Evolutionary conservation across 768 basidiomycete species (phyloP).

Genomic region (Scleroderma citrinum): DNA sequence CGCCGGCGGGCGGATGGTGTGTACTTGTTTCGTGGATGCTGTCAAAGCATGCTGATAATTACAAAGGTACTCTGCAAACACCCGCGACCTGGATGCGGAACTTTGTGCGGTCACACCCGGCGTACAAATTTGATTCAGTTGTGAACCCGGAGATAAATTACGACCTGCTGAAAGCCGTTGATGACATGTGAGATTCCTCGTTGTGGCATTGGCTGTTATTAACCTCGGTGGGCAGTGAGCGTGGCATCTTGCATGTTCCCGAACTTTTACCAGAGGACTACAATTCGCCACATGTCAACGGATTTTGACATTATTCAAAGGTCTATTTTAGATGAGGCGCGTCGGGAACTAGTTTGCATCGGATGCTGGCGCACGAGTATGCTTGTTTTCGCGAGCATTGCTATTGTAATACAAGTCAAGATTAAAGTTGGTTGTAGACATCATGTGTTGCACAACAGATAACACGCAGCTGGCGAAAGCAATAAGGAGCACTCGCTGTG

Average conservation of each 20-base stretch:
- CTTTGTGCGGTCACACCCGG: slow-evolving; percentile 86
- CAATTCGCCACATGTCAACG: slow-evolving; percentile 28
- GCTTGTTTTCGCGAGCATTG: too few relatives aligned
- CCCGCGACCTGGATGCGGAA: slow-evolving; percentile 91
- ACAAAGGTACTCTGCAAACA: slow-evolving; percentile 69
- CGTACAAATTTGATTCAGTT: slow-evolving; percentile 90
- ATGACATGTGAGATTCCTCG: slow-evolving; percentile 74
- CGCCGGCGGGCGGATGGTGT: slow-evolving; percentile 74
- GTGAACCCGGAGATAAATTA: slow-evolving; percentile 91
- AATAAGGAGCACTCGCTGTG: too few relatives aligned
- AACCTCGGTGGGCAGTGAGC: slow-evolving; percentile 43
- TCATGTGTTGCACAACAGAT: too few relatives aligned
- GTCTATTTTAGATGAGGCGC: slow-evolving; percentile 7
- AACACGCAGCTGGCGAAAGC: too few relatives aligned
- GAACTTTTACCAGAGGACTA: slow-evolving; percentile 62
- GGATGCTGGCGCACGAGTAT: too few relatives aligned
- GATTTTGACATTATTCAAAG: too few relatives aligned
- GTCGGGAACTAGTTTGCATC: too few relatives aligned
- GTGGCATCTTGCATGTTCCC: slow-evolving; percentile 55
- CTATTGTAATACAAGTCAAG: too few relatives aligned
- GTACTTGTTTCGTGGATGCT: slow-evolving; percentile 14
- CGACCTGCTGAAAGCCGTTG: slow-evolving; percentile 83
- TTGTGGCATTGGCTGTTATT: neutral
- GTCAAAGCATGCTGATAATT: slow-evolving; percentile 2
- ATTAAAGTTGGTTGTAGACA: too few relatives aligned